Evolutionary conservation across 495 filamentous ascomycete genomes (phyloP).

Genomic region (Neurospora sp.): DNA sequence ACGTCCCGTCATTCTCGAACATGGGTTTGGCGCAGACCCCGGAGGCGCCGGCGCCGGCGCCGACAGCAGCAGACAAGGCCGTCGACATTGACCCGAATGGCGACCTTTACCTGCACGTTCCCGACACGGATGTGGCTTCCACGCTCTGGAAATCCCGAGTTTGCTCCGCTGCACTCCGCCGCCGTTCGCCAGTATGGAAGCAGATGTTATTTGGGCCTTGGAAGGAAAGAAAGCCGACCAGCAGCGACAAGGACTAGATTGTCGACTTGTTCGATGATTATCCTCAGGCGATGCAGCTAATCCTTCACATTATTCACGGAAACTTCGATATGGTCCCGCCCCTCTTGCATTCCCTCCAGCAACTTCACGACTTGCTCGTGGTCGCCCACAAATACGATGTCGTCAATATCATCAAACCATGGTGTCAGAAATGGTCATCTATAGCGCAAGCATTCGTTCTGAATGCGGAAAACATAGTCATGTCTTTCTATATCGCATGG

Average conservation of each 20-base stretch:
- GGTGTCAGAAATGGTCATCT: conserved; percentile 13
- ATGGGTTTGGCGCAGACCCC: neutral
- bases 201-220: conserved; percentile 19
- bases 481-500: neutral
- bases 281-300: neutral
- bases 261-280: conserved; percentile 17
- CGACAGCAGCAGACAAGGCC: neutral
- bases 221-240: conserved; percentile 13
- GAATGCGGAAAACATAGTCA: neutral
- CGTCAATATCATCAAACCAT: conserved; percentile 14
- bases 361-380: conserved; percentile 15
- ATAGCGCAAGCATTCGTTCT: neutral
- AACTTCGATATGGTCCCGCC: conserved; percentile 12
- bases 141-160: conserved; percentile 8
- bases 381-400: conserved; percentile 20
- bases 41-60: neutral
- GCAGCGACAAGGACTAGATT: conserved; percentile 11
- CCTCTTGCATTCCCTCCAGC: neutral
- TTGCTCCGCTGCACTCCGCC: conserved; percentile 14
- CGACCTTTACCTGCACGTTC: neutral
- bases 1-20: neutral
- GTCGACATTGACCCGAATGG: conserved; percentile 1
- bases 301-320: conserved; percentile 19
- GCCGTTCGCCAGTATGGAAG: conserved; percentile 18
- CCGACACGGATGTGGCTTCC: neutral